phyloP scores from a whole-genome alignment of 768 basidiomycete genomes.

The Amanita polypyramis region DNA sequence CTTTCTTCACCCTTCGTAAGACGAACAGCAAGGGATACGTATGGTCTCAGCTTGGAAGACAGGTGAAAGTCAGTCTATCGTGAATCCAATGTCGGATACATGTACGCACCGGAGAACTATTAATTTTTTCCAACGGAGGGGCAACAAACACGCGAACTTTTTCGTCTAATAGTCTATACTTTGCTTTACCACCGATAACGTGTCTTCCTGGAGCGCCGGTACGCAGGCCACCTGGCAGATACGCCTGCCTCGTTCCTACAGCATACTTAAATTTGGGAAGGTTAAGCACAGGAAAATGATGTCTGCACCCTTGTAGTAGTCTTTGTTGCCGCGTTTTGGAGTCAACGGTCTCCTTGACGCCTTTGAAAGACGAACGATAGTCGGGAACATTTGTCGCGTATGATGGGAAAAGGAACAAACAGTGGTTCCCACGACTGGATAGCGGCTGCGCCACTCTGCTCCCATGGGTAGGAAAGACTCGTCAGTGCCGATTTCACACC shows the following conservation, averaged over 20 bases:
- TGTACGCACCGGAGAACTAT: constrained; percentile 41
- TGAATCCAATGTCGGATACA: neutral
- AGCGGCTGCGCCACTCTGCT: neutral
- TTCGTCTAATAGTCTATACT: constrained; percentile 75
- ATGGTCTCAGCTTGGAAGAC: constrained; percentile 50
- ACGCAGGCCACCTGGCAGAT: constrained; percentile 72
- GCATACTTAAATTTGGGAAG: neutral
- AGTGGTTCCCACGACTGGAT: neutral
- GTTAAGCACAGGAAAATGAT: constrained; percentile 8
- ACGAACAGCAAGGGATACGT: constrained; percentile 40
- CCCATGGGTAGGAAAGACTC: constrained; percentile 15
- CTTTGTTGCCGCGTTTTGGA: constrained; percentile 86
- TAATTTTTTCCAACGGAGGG: constrained; percentile 57
- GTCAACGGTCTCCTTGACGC: constrained; percentile 79
- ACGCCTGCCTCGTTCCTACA: constrained; percentile 74
- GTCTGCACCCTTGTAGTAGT: constrained; percentile 88
- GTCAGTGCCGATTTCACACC: constrained; percentile 13
- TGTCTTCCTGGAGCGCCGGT: constrained; percentile 87
- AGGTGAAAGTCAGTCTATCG: neutral
- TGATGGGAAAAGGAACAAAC: neutral
- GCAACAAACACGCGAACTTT: constrained; percentile 79
- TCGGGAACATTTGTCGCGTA: constrained; percentile 66
- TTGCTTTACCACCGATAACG: constrained; percentile 63
- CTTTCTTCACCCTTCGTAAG: constrained; percentile 25
- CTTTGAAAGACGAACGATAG: constrained; percentile 61